Conservation (phyloP, 2,329 filamentous ascomycete species). For the Tricladium varicosporioides region DNA sequence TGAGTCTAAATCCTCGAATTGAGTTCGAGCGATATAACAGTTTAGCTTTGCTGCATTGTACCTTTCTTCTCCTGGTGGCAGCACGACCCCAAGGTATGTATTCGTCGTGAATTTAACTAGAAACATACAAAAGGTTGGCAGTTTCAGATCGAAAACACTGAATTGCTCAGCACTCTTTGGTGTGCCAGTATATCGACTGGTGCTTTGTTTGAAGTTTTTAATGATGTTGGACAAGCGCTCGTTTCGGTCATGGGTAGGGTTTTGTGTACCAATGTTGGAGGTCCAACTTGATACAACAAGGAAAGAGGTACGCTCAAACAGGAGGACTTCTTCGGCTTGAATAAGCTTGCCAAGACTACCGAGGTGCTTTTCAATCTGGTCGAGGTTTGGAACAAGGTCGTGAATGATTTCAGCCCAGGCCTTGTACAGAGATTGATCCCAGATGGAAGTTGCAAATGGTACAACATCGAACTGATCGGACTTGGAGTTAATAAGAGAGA, state of each 20-base stretch:
- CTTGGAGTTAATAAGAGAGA: slow-evolving; percentile 72
- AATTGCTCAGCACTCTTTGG: slow-evolving; percentile 82
- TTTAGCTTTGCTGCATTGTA: slow-evolving; percentile 92
- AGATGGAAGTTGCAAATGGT: slow-evolving; percentile 94
- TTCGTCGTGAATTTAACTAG: slow-evolving; percentile 96
- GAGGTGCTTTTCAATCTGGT: slow-evolving; percentile 83
- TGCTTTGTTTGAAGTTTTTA: slow-evolving; percentile 93
- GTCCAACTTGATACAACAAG: slow-evolving; percentile 93
- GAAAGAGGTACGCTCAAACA: slow-evolving; percentile 95
- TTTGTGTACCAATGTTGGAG: slow-evolving; percentile 53
- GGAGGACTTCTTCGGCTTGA: slow-evolving; percentile 86
- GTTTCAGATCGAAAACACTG: slow-evolving; percentile 77
- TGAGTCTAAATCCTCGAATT: slow-evolving; percentile 69
- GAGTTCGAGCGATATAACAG: slow-evolving; percentile 79
- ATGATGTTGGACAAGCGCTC: slow-evolving; percentile 96
- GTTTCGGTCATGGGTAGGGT: slow-evolving; percentile 89
- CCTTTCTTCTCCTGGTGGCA: slow-evolving; percentile 85
- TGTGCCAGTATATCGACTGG: slow-evolving; percentile 72
- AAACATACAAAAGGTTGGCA: slow-evolving; percentile 83
- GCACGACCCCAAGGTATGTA: slow-evolving; percentile 89
- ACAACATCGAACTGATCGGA: slow-evolving; percentile 74
- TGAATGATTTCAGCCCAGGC: slow-evolving; percentile 99
- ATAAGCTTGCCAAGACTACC: slow-evolving; percentile 79
- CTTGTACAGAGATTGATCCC: slow-evolving; percentile 97
- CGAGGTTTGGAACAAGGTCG: slow-evolving; percentile 91